Percentiles rank a stretch among this genome's conserved stretches.
phyloP scores from a whole-genome alignment of 371 early-diverging fungal species.

The Cokeromyces recurvatus region DNA sequence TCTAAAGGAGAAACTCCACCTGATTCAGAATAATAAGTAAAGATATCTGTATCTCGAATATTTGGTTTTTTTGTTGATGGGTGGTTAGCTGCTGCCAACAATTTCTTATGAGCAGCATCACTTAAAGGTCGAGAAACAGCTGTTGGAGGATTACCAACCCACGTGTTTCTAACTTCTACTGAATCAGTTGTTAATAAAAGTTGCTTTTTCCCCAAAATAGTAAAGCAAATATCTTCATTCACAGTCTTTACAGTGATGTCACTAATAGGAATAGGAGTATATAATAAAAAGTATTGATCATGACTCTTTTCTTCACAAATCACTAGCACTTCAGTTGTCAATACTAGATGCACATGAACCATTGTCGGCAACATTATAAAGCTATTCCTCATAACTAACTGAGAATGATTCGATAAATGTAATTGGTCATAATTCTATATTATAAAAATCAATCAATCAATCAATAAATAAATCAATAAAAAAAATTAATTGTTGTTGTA shows the following conservation, averaged over 20 bases:
- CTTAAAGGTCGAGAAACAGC: slow-evolving; percentile 9
- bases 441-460: no score
- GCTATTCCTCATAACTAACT: slow-evolving; percentile 21
- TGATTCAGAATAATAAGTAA: slow-evolving; percentile 16
- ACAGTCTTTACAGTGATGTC: slow-evolving; percentile 16
- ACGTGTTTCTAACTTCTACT: slow-evolving; percentile 22
- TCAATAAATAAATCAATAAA: neutral
- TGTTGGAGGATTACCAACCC: slow-evolving; percentile 16
- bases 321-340: slow-evolving; percentile 19
- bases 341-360: slow-evolving; percentile 12
- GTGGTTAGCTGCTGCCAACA: neutral
- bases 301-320: no score
- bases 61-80: neutral
- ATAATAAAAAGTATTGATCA: slow-evolving; percentile 15
- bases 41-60: slow-evolving; percentile 14
- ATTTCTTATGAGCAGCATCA: slow-evolving; percentile 11
- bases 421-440: no score
- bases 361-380: slow-evolving; percentile 15
- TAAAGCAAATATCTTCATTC: no score
- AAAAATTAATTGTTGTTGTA: neutral
- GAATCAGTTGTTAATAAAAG: slow-evolving; percentile 19
- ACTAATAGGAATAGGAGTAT: slow-evolving; percentile 17
- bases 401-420: no score
- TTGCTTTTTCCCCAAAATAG: slow-evolving; percentile 16
- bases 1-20: slow-evolving; percentile 20